Conservation (phyloP, 108 stramenopile genomes). For the Discostella pseudostelligera region DNA sequence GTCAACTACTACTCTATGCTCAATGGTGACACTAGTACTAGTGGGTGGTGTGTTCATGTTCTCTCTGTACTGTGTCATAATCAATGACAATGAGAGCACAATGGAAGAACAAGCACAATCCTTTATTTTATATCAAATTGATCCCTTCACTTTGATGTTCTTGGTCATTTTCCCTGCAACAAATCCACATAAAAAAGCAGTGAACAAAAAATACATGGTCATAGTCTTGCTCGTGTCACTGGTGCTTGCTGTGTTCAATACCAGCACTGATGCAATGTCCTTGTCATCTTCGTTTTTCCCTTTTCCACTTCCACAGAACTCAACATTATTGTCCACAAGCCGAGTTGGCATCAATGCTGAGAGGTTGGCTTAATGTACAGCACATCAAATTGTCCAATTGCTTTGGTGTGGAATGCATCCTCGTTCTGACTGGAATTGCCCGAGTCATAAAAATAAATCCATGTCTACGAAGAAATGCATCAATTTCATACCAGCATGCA, state of each 20-base stretch:
- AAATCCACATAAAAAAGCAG: neutral
- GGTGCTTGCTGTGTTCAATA: neutral
- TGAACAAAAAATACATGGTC: neutral
- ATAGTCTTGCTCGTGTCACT: neutral
- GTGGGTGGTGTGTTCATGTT: too few relatives aligned
- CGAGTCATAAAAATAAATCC: conserved; percentile 34
- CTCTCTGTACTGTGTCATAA: too few relatives aligned
- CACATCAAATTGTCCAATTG: conserved; percentile 29
- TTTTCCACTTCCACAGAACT: conserved; percentile 14
- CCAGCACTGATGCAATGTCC: neutral
- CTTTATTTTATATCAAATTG: too few relatives aligned
- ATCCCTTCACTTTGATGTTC: neutral
- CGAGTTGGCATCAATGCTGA: conserved; percentile 9
- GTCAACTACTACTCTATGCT: too few relatives aligned
- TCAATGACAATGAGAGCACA: too few relatives aligned
- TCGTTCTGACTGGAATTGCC: conserved; percentile 6
- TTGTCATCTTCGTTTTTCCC: neutral
- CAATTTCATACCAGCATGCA: conserved; percentile 31
- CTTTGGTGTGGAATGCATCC: conserved; percentile 23
- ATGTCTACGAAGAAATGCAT: conserved; percentile 31
- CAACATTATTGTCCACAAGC: conserved; percentile 21
- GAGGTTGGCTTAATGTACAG: conserved; percentile 29
- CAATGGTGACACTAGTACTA: too few relatives aligned
- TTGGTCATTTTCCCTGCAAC: neutral
- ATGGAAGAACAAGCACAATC: too few relatives aligned